Evolutionary conservation across 2,329 filamentous ascomycete genomes (phyloP), one percentile per base, ranked within the genome.

Genomic region (Pseudogymnoascus sp.): DNA sequence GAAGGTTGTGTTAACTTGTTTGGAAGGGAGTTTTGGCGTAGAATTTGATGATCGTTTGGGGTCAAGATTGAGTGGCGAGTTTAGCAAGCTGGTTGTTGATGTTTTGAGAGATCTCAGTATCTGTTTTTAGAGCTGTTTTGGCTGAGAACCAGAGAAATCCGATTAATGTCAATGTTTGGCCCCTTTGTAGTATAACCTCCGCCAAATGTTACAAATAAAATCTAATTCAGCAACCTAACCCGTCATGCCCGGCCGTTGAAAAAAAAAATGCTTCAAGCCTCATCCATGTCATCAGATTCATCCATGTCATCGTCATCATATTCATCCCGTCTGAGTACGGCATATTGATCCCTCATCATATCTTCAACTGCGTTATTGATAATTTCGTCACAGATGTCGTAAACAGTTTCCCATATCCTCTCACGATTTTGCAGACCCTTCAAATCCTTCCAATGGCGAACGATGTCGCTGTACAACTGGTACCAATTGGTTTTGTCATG

Each of bases 1-100:
- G 8, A 58, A 68, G 1, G 63, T 74, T 58, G 73, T 75, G 8
- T 43, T 70, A 33, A 68, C 66, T 16, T 76, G 74, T 63, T 64
- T 76, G 37, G 74, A 70, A 5, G 60, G 60, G 3, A 21, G 60
- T 11, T 62, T 64, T 59, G 62, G 25, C 2, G 49, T 55, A 3
- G 49, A 55, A 16, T 33, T 55, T 33, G 49, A 55, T 55, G 49
- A 55, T 33, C 49, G 49, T 31, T 12, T 55, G n/a, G 49, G 49
- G 5, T 33, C 49, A 1, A 55, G 25, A 5, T 18, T 55, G 25
- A 55, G 49, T 21, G n/a, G 25, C n/a, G n/a, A 33, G 25, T 55
- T 55, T 31, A 21, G n/a, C 28, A 33, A 55, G 49, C 3, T 33
- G 28, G 49, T 55, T 33, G 16, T 55, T 55, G 49, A 33, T 18